Evolutionary conservation across 2,329 filamentous ascomycete species (phyloP).

Genomic region (Boeremia exigua): DNA sequence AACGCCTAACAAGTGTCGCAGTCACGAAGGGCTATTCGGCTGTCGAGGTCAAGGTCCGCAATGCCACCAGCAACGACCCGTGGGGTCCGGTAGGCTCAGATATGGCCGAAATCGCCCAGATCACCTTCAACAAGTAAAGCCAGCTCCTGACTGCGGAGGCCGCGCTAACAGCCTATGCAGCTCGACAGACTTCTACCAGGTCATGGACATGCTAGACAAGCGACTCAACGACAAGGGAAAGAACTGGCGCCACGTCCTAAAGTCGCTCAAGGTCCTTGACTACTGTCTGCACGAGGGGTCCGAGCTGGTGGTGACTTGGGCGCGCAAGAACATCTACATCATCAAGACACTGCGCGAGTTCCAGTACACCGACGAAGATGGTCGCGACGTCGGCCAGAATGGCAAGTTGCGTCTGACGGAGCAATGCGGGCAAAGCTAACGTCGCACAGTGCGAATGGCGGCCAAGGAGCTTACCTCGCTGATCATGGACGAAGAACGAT

Average conservation of each 20-base stretch:
- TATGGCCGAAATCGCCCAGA: slow-evolving; percentile 97
- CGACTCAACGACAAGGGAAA: slow-evolving; percentile 98
- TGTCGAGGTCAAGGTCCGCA: slow-evolving; percentile 89
- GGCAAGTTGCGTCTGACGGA: slow-evolving; percentile 63
- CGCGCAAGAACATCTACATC: slow-evolving; percentile 96
- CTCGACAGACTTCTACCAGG: slow-evolving; percentile 97
- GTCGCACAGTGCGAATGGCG: slow-evolving; percentile 78
- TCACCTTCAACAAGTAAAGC: slow-evolving; percentile 95
- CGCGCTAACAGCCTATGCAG: slow-evolving; percentile 56
- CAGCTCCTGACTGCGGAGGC: slow-evolving; percentile 5
- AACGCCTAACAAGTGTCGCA: slow-evolving; percentile 3
- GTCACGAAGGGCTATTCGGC: slow-evolving; percentile 98
- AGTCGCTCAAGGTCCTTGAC: slow-evolving; percentile 95
- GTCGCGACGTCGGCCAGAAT: slow-evolving; percentile 93
- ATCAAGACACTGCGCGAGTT: slow-evolving; percentile 99
- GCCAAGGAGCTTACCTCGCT: slow-evolving; percentile 94
- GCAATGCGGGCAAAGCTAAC: slow-evolving; percentile 21
- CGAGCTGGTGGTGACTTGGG: slow-evolving; percentile 96
- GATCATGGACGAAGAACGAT: slow-evolving; percentile 89
- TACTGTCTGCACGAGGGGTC: slow-evolving; percentile 98
- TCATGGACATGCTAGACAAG: slow-evolving; percentile 99
- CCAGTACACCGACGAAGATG: slow-evolving; percentile 94
- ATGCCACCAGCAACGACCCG: slow-evolving; percentile 91
- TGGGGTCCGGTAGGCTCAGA: slow-evolving; percentile 98
- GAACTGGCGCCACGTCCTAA: slow-evolving; percentile 98